Evolutionary conservation across 345 rosid species (phyloP).

Genomic region (Rubroshorea leprosula): DNA sequence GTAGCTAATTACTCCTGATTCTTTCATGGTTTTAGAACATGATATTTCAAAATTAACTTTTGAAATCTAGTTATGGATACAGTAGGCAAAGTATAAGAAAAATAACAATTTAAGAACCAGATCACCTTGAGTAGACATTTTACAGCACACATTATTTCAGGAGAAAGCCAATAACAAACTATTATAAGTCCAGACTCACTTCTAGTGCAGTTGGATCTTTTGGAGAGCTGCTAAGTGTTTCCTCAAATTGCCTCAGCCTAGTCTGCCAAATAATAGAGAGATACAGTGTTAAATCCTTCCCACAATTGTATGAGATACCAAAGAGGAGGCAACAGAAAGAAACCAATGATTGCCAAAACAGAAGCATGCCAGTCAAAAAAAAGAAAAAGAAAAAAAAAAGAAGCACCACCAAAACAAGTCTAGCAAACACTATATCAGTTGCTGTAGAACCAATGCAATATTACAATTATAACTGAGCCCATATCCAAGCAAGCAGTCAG

Average conservation of each 20-base stretch:
- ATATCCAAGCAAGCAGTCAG: no score
- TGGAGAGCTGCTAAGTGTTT: constrained; percentile 46
- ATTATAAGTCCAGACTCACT: constrained; percentile 40
- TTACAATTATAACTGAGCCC: no score
- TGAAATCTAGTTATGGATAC: not conserved
- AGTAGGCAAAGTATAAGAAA: constrained; percentile 1
- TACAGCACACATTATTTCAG: not conserved
- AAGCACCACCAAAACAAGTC: no score
- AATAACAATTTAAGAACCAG: not conserved
- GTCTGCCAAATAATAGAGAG: constrained; percentile 39
- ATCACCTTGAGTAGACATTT: not conserved
- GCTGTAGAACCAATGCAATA: no score
- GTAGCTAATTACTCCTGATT: not conserved
- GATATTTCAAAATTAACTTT: not conserved
- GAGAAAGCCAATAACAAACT: not conserved
- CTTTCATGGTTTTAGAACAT: not conserved
- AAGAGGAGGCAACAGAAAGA: constrained; percentile 3
- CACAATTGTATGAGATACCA: not conserved
- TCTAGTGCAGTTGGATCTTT: constrained; percentile 71
- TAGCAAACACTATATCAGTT: no score
- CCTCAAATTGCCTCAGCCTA: constrained; percentile 73
- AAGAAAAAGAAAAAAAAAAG: not conserved
- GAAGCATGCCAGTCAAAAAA: not conserved
- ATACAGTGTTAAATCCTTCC: constrained; percentile 4
- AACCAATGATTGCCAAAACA: not conserved